A percentile compares a stretch with the other conserved stretches of the same genome.
These are phyloP conservation scores for Hanseniaspora taiwanica DNA, from an alignment of 805 yeast genomes.

Conservation along the genomic window DNA sequence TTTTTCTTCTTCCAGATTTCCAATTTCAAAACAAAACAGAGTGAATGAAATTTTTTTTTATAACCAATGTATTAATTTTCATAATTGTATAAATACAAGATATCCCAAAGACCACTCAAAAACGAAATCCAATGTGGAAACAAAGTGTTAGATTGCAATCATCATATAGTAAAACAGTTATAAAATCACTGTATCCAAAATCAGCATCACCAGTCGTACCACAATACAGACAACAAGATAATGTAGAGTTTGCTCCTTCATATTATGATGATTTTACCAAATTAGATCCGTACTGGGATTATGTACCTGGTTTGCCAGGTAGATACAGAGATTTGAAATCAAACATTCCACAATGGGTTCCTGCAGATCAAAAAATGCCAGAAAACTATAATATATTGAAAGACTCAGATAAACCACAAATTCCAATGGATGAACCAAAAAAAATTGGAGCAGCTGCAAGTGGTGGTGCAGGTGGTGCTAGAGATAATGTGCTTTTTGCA, in stretches of 20 bases:
- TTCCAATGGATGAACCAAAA: conserved; percentile 11
- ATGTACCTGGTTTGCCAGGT: conserved; percentile 20
- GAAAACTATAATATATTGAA: conserved; percentile 7
- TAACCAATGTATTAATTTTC: neutral
- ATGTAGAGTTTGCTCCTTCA: conserved; percentile 52
- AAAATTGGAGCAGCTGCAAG: conserved; percentile 6
- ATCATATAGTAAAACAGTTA: neutral
- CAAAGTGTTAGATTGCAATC: neutral
- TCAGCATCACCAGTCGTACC: conserved; percentile 73
- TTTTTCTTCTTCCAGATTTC: neutral
- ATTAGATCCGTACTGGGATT: conserved; percentile 69
- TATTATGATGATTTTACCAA: conserved; percentile 57
- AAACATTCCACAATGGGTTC: conserved; percentile 40
- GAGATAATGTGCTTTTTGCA: neutral
- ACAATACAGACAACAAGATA: conserved; percentile 28
- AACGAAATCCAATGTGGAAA: neutral
- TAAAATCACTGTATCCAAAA: conserved; percentile 37
- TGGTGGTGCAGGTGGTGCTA: neutral
- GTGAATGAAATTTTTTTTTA: too few relatives aligned
- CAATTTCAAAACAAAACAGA: neutral
- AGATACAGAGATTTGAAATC: neutral
- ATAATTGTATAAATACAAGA: neutral
- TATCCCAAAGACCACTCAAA: neutral
- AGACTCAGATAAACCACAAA: conserved; percentile 9
- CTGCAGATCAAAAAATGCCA: conserved; percentile 23